Evolutionary conservation across 768 basidiomycete species (phyloP).

Genomic region (Hypsizygus marmoreus): DNA sequence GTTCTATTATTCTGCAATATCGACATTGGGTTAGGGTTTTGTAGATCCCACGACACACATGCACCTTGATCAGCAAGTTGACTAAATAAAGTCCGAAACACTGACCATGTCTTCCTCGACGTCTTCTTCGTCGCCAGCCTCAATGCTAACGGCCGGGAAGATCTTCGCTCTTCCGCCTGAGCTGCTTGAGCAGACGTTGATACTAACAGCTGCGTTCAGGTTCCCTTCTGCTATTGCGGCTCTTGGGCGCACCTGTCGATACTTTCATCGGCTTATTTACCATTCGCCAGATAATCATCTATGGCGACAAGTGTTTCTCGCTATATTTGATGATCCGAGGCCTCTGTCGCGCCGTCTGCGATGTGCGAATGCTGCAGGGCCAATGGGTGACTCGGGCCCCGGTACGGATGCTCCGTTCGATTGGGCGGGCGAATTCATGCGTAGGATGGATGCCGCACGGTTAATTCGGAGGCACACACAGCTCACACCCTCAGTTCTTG

Average conservation of each 20-base stretch:
- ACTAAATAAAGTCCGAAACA: neutral
- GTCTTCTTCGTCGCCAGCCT: conserved; percentile 3
- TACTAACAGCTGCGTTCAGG: conserved; percentile 13
- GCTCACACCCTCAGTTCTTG: neutral
- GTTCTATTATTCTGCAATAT: too few species aligned
- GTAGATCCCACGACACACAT: conserved; percentile 1
- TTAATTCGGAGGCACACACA: conserved; percentile 8
- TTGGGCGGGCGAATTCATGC: conserved; percentile 23
- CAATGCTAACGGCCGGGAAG: conserved; percentile 4
- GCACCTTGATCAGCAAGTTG: conserved; percentile 3
- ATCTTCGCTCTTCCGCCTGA: conserved; percentile 20
- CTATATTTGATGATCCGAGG: conserved; percentile 52
- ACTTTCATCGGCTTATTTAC: conserved; percentile 18
- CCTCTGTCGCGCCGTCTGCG: conserved; percentile 15
- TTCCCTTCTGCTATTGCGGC: conserved; percentile 18
- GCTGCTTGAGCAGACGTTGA: conserved; percentile 18
- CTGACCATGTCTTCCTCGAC: neutral
- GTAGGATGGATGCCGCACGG: conserved; percentile 17
- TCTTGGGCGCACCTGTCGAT: conserved; percentile 15
- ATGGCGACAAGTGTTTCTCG: conserved; percentile 52
- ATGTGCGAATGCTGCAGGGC: conserved; percentile 1
- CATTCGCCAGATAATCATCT: conserved; percentile 24
- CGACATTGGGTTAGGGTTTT: conserved; percentile 12
- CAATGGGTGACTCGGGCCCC: conserved; percentile 3
- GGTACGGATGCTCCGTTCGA: conserved; percentile 9